Evolutionary conservation across 2,329 filamentous ascomycete species (phyloP), one percentile per base, ranked within the genome.

Genomic region (Alternaria longipes): DNA sequence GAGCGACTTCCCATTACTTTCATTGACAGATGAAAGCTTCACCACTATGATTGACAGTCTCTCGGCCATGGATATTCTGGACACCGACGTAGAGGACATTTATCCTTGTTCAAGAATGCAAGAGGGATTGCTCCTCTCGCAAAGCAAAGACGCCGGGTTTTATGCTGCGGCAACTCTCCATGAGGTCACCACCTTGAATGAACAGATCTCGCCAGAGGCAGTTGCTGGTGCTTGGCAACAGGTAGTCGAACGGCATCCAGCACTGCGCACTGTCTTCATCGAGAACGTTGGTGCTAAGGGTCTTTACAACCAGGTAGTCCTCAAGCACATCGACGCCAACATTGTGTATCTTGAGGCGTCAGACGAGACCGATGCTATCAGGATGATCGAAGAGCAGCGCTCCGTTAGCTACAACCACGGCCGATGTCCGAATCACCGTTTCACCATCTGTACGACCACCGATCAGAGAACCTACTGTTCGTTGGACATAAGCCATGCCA

Each of bases 1-100:
- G 8, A 81, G 78, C 58, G 82, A 83, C 32, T 83, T 81, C 53
- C 80, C 81, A 0, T 75, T 85, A 42, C 73, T 85, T 5, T 77
- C 79, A 2, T 69, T 83, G 56, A 80, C 75, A 1, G 83, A 85
- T 41, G 64, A 78, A 0, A 73, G 73, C 8, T 75, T 86, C 40
- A 65, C 80, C n/a, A 60, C 65, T 0, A 75, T 84, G 63, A 59
- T 78, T 0, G 67, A 77, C 7, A 82, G 74, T 50, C 65, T 84
- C 1, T 77, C 79, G 3, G 67, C 64, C 3, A 60, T 81, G 55
- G 79, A 80, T 11, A 66, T 82, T 22, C 28, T 61, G 0, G 71
- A 75, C 8, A 73, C 75, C 24, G 61, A 81, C 3, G 65, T 83
- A 3, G 82, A 84, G 60, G 81, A 83, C 59, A 70, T 68, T 3